Base-by-base conservation (phyloP, 1,139 yeast species). In the Tardiomyces digboiensis region DNA sequence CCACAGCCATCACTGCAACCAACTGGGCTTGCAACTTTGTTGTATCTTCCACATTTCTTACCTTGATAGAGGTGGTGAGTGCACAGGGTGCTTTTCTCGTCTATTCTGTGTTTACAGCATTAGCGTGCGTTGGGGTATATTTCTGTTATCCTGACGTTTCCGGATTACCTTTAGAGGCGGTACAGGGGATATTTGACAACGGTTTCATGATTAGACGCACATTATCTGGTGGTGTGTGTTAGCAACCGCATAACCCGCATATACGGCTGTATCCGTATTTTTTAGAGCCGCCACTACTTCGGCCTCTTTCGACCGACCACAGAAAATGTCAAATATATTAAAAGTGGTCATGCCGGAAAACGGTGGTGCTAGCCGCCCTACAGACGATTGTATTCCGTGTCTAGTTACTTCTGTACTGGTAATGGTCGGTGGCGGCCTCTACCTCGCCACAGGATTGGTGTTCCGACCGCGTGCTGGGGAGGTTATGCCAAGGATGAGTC, bases 331-430 rank as follows among this genome's bases (percentile, higher is more conserved):
- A 21, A 82, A 81, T 57, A 80, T 82, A 13, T 16, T 26, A 8
- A 26, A 26, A 20, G 71, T 81, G 1, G 75, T 82, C 58, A 72
- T 72, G 47, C 84, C 83, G 1, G 48, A 8, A 66, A 71, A 18
- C 57, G 74, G 12, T 58, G 75, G 22, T 70, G 66, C 38, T 66
- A 66, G 5, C 68, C 66, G 29, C 76, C 74, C 50, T 54, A 42
- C 21, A 16, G 42, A 48, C 18, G 60, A 59, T 44, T 82, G 93
- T 54, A 53, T 79, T 1, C 76, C 81, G 2, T 82, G 93, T 55
- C 80, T 82, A 46, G 59, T 78, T 2, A 73, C 80, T 64, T 81
- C 82, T 39, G 70, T 85, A 1, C 58, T 71, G 8, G 71, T 78
- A 19, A 69, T 79, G 39, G 47, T 80, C 1, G 76, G 69, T 3